Evolutionary conservation across 306 rosid genomes (phyloP), one percentile per base, ranked within the genome.

Genomic region (Glycyrrhiza uralensis): DNA sequence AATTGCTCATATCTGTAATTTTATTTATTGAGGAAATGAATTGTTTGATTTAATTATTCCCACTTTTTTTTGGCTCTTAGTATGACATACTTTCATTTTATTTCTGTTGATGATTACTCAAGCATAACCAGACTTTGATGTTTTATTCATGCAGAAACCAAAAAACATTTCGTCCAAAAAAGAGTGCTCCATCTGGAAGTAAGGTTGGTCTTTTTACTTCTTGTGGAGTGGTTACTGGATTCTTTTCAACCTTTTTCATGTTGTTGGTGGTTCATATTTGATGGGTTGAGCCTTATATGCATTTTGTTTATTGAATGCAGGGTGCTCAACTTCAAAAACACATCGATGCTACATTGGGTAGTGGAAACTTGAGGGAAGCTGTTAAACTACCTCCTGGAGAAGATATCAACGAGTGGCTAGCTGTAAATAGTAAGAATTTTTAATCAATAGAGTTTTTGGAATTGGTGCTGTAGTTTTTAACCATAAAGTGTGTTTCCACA

Each of bases 361-460:
- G 93, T 86, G 97, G 97, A 7, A 89, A 92, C 81, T 76, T 92
- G 75, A 84, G 96, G 77, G 96, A 92, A 74, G 97, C 92, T 29
- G 96, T 92, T 32, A 83, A 85, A 3, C 87, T 92, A 13, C 97
- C 97, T 71, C 92, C 97, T 5, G 96, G 97, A n/a, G 97, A 92
- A 87, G 97, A 92, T 66, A 75, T 84, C n/a, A 76, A 87, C 47
- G 97, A 92, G 57, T 89, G 97, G 97, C 84, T 92, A 14, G 97
- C 97, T 20, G 96, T 92, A 12, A 92, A 92, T 83, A 84, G 96
- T 92, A 84, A 84, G 80, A 30, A 24, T 55, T 64, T 69, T 19
- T 49, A 55, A 51, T 45, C 44, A 19, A 62, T 49, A 20, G 23
- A 56, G 49, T 13, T 46, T 69, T 33, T 35, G 7, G 55, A 81